Conservation (phyloP, 345 rosid species). For the Linum usitatissimum region DNA sequence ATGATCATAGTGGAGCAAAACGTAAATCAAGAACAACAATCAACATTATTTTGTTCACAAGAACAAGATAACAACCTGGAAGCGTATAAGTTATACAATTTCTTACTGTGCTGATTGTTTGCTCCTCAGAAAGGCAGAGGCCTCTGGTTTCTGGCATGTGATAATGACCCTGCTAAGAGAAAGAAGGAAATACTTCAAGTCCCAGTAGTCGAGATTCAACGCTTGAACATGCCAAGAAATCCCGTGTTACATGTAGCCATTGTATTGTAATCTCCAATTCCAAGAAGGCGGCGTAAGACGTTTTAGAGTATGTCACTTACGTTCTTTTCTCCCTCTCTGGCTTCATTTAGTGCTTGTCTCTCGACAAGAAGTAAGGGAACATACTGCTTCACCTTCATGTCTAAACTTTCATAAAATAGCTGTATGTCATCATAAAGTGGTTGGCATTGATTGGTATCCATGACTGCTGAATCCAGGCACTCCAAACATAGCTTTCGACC, state of each 20-base stretch:
- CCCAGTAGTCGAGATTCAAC: neutral
- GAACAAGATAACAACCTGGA: neutral
- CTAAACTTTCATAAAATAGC: constrained; percentile 88
- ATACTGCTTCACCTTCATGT: constrained; percentile 79
- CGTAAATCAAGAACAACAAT: constrained; percentile 2
- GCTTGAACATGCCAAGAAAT: no score
- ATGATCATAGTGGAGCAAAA: constrained; percentile 3
- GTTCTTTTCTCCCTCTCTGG: constrained; percentile 70
- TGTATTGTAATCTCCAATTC: no score
- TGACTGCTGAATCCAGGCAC: constrained; percentile 89
- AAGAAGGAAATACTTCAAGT: neutral
- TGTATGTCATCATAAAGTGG: constrained; percentile 82
- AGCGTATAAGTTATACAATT: constrained; percentile 67
- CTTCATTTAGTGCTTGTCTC: constrained; percentile 91
- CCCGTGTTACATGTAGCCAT: no score
- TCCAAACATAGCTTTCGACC: constrained; percentile 78
- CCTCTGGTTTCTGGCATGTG: constrained; percentile 98
- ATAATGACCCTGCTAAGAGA: constrained; percentile 52
- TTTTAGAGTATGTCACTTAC: constrained; percentile 21
- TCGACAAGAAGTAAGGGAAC: constrained; percentile 95
- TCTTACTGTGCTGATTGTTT: constrained; percentile 79
- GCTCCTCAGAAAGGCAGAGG: constrained; percentile 91
- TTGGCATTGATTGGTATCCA: constrained; percentile 90
- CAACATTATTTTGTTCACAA: neutral
- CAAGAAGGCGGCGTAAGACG: no score